Evolutionary conservation across 768 basidiomycete genomes (phyloP), one percentile per base, ranked within the genome.

Genomic region (Rhodotorula babjevae): DNA sequence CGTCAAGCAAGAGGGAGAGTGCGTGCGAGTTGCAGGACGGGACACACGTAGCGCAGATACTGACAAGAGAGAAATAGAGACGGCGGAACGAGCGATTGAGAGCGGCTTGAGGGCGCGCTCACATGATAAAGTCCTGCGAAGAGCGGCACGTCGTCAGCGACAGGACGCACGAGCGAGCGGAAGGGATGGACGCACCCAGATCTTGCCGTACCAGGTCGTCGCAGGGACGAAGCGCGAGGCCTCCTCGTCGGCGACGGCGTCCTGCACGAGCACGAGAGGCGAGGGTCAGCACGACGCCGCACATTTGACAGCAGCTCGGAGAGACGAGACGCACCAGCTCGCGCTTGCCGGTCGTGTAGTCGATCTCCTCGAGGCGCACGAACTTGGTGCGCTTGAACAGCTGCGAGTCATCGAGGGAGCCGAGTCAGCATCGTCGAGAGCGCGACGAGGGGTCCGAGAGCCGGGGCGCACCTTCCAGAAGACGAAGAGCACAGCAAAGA

Each of bases 361-460:
- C 71, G 58, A 72, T 72, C 33, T 57, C 29, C 25, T 72, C 71
- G 71, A 72, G 66, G 36, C 50, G 50, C 42, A 72, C 71, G 40
- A 67, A 72, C 31, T 63, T 72, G 62, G 71, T 68, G 50, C 67
- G 67, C 66, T 64, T 72, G 50, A 33, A 72, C n/a, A 55, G 46
- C 62, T 67, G 29, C 23, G 36, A 10, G n/a, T n/a, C 7, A 16
- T 8, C 3, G 60, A 23, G 42, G 16, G 16, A 27, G 25, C 23
- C 10, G 29, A 19, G 44, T n/a, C 23, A 14, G n/a, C 16, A 14
- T 33, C 25, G 40, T 46, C 49, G 49, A 25, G 5, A 50, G 25
- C n/a, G 21, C 4, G 47, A 19, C 49, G 25, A 27, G 50, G 5
- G 50, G 11, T n/a, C n/a, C n/a, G 25, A 52, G 27, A 18, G 10